Conservation (phyloP, 169 alveolate genomes). For the Plasmodium gonderi region DNA sequence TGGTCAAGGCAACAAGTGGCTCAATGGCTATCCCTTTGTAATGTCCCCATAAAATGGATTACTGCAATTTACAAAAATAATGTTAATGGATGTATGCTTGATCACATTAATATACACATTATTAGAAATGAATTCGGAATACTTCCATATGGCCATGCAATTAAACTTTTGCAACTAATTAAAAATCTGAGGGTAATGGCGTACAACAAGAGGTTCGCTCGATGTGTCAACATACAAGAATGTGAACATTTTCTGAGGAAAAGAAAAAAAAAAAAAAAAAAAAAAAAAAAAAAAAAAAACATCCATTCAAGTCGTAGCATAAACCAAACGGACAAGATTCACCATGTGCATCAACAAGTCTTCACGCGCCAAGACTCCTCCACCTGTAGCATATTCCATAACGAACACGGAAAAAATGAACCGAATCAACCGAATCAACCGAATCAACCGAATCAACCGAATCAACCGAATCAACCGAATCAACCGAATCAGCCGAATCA, state of each 20-base stretch:
- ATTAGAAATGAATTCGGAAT: conserved; percentile 47
- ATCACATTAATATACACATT: background rate
- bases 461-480: background rate
- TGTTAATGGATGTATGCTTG: conserved; percentile 6
- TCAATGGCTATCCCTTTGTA: conserved; percentile 46
- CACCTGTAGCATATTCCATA: no score
- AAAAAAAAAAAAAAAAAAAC: background rate
- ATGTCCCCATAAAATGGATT: conserved; percentile 49
- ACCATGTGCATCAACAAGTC: no score
- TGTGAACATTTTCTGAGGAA: conserved; percentile 20
- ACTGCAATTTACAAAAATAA: conserved; percentile 43
- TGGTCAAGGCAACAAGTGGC: conserved; percentile 50
- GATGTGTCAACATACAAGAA: conserved; percentile 14
- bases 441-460: background rate
- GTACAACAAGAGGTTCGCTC: conserved; percentile 23
- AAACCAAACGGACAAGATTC: background rate
- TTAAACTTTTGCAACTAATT: conserved; percentile 37
- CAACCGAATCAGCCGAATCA: no score
- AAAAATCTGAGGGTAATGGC: conserved; percentile 39
- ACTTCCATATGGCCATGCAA: conserved; percentile 60
- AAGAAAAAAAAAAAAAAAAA: conserved; percentile 5
- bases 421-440: no score
- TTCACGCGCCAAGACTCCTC: no score
- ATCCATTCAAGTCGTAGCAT: background rate
- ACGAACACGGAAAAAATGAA: no score